Base-by-base conservation (phyloP, 2,329 filamentous ascomycete species). In the Aspergillus intermedius region DNA sequence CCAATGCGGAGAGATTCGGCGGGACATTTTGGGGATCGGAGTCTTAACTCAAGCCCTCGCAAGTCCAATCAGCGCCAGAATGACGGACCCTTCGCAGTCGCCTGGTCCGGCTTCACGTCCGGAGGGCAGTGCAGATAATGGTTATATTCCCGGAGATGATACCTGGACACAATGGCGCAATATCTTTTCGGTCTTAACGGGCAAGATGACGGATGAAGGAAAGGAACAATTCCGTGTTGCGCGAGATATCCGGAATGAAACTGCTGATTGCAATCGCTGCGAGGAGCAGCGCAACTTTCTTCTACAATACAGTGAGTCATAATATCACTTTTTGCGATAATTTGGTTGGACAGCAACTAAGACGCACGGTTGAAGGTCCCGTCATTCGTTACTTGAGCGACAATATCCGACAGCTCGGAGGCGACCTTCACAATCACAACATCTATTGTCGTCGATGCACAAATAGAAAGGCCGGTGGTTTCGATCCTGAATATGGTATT, bases 401-500 rank as follows among this genome's bases (percentile, higher is more conserved):
- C 56, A 88, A 90, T 68, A 86, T 96, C 59, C 75, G 74, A 49
- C 82, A 85, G 57, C 80, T 97, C 30, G 89, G 90, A 66, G 90
- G 89, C 45, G 74, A 81, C 44, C 75, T 98, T 44, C 83, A 87
- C 61, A 73, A 73, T 7, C 72, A 77, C 55, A 96, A 94, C 63
- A 87, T 98, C 50, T 77, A 85, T 40, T 98, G 93, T 67, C 79
- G 84, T 22, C 81, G 89, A 50, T 98, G 93, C 65, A 83, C 82
- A 17, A 75, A 79, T 45, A 76, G 85, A 43, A 83, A 86, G 64
- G 80, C 80, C 30, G 93, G 91, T 22, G 93, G 93, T 1, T 97
- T 97, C 67, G 85, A 86, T 66, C 84, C 90, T 1, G 78, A 86
- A 45, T 87, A 90, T 65, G 93, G 93, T 34, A 96, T 98, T 54